These are phyloP conservation scores for Sphagnurus paluster DNA, from an alignment of 1,284 basidiomycete genomes.

Conservation along the genomic window DNA sequence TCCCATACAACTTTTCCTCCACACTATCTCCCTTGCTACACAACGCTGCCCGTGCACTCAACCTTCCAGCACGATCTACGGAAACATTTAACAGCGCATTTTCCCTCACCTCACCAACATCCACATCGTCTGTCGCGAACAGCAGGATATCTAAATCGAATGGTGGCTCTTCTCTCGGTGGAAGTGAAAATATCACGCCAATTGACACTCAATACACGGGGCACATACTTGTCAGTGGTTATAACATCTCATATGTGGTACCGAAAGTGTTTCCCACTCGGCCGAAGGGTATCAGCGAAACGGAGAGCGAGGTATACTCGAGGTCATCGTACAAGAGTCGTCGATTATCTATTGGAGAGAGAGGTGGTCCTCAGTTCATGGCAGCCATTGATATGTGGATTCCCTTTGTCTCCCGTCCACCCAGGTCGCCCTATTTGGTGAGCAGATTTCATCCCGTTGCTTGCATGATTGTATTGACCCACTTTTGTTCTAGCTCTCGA, in stretches of 20 bases:
- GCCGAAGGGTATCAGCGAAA: conserved; percentile 24
- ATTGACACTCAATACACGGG: conserved; percentile 71
- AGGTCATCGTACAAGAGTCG: conserved; percentile 39
- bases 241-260: conserved; percentile 72
- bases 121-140: conserved; percentile 36
- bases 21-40: conserved; percentile 61
- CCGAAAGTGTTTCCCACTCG: conserved; percentile 69
- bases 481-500: conserved; percentile 54
- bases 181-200: conserved; percentile 32
- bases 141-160: conserved; percentile 27
- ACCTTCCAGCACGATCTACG: conserved; percentile 57
- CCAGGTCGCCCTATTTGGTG: conserved; percentile 70
- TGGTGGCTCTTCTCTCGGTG: conserved; percentile 14
- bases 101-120: conserved; percentile 37
- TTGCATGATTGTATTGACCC: conserved; percentile 4
- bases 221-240: conserved; percentile 71
- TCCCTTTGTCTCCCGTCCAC: conserved; percentile 66
- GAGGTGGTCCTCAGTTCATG: conserved; percentile 67
- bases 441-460: conserved; percentile 24
- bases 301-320: conserved; percentile 28
- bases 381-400: conserved; percentile 74
- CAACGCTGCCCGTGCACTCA: conserved; percentile 66
- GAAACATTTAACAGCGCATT: conserved; percentile 61
- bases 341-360: conserved; percentile 58
- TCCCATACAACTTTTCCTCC: conserved; percentile 73